phyloP scores from a whole-genome alignment of 768 basidiomycete genomes.

The Mycena galericulata region DNA sequence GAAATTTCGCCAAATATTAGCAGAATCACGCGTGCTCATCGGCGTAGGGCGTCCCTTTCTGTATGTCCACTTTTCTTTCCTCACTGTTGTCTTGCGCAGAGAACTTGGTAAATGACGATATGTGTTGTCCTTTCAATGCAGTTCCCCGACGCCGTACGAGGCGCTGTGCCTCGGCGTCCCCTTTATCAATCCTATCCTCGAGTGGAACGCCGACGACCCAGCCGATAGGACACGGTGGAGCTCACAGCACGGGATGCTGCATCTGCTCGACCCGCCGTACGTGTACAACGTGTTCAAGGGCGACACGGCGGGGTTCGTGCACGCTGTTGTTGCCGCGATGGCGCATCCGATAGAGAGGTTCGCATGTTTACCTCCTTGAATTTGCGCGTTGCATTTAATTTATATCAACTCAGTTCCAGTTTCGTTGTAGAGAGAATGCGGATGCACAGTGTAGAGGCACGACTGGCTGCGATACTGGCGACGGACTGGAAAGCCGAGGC shows the following conservation, averaged over 20 bases:
- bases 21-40: conserved; percentile 16
- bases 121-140: neutral
- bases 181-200: conserved; percentile 48
- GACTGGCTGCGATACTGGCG: neutral
- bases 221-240: conserved; percentile 42
- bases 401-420: neutral
- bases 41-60: neutral
- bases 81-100: too few relatives aligned
- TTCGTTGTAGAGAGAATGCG: neutral
- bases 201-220: conserved; percentile 45
- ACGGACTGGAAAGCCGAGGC: conserved; percentile 12
- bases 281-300: conserved; percentile 48
- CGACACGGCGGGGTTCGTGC: conserved; percentile 43
- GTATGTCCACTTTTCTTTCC: too few relatives aligned
- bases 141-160: conserved; percentile 43
- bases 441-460: conserved; percentile 3
- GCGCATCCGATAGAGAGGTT: conserved; percentile 46
- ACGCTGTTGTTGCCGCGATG: conserved; percentile 42
- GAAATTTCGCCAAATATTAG: conserved; percentile 2
- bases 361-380: neutral
- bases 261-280: conserved; percentile 47
- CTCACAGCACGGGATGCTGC: conserved; percentile 47
- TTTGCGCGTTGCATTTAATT: neutral
- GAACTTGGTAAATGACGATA: too few relatives aligned
- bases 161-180: conserved; percentile 50